Percentiles rank a stretch among this genome's conserved stretches.
Evolutionary conservation across 1,139 yeast species (phyloP).

Genomic region (Saccharomyces hybrid): DNA sequence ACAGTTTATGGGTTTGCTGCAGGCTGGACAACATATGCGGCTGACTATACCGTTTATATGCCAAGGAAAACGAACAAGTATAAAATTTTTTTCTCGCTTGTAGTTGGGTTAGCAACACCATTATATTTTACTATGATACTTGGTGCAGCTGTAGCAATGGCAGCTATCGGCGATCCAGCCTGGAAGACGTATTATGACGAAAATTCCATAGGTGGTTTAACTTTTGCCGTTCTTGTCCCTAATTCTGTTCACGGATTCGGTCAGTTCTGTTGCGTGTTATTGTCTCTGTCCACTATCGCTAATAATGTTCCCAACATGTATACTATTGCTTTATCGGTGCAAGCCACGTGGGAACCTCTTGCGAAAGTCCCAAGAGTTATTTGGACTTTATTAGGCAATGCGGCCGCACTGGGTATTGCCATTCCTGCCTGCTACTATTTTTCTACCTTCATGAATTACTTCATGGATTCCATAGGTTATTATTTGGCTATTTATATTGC

Average conservation of each 20-base stretch:
- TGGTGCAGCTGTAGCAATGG: slow-evolving; percentile 84
- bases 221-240: slow-evolving; percentile 66
- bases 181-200: slow-evolving; percentile 41
- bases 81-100: slow-evolving; percentile 57
- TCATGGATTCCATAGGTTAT: slow-evolving; percentile 86
- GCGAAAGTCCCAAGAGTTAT: slow-evolving; percentile 66
- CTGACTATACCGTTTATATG: slow-evolving; percentile 89
- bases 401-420: slow-evolving; percentile 71
- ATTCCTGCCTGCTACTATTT: slow-evolving; percentile 80
- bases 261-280: slow-evolving; percentile 74
- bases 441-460: slow-evolving; percentile 64
- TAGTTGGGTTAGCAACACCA: slow-evolving; percentile 58
- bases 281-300: slow-evolving; percentile 78
- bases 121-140: slow-evolving; percentile 64
- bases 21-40: slow-evolving; percentile 91
- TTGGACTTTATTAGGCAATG: slow-evolving; percentile 76
- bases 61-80: slow-evolving; percentile 48
- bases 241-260: slow-evolving; percentile 84
- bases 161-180: slow-evolving; percentile 34
- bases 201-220: slow-evolving; percentile 68
- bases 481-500: slow-evolving; percentile 81
- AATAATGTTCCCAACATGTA: slow-evolving; percentile 91
- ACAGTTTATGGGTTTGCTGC: slow-evolving; percentile 84
- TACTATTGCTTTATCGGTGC: slow-evolving; percentile 78
- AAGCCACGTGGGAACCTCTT: slow-evolving; percentile 69